Base-by-base conservation (phyloP, 139 green algal genomes). In the Chlamydomonas eustigma region DNA sequence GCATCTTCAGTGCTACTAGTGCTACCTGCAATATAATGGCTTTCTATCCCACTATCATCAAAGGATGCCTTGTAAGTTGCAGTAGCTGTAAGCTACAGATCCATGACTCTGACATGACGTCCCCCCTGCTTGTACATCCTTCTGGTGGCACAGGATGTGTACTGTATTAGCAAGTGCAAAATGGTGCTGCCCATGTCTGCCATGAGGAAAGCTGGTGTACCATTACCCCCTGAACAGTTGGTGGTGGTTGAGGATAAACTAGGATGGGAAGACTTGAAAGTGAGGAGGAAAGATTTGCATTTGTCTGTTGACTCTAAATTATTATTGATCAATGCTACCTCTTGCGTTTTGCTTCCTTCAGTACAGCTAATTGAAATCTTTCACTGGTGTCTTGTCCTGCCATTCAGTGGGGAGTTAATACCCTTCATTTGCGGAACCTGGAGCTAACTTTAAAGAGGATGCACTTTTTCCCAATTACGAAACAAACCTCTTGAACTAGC, bases 221-320 rank as follows among this genome's bases (percentile, higher is more conserved):
- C 92, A 0, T 79, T 95, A 77, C 88, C 92, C 0, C 76, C 71
- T 18, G 64, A 51, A 0, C 58, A 91, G 39, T 51, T 89, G 33
- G 81, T 84, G 24, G 82, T 93, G 24, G 33, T 93, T 37, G 66
- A 93, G 0, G 67, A 81, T 32, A 69, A 76, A n/a, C 37, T 95
- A 12, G 51, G 36, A 1, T 97, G 92, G 92, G 91, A 94, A 73
- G 89, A 95, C 33, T 78, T 93, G 25, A 74, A 90, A 87, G 90
- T 94, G 64, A 51, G 28, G 35, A 58, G 34, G 67, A 4, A 44
- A 4, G 22, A 34, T 32, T 44, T 44, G 32, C 24, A 63, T 38
- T 4, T 71, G 25, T 6, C 1, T 39, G 1, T 44, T 37, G 12
- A 58, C 12, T 18, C 44, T 58, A 58, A 12, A 58, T 18, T 18